phyloP scores from a whole-genome alignment of 345 rosid species.

The Diplotaxis tenuifolia region DNA sequence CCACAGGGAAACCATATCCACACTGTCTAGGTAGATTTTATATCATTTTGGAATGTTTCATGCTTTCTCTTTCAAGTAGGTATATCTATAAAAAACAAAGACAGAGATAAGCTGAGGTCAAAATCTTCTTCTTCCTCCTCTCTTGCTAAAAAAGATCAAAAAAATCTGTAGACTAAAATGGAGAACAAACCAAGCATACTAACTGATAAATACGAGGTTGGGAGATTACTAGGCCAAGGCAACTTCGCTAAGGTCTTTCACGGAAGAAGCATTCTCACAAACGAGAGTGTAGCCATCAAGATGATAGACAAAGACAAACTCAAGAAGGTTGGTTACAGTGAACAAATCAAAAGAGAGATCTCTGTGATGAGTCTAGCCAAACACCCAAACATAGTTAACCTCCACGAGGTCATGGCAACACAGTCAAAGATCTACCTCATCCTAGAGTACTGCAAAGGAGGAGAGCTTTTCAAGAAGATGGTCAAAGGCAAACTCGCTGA shows the following conservation, averaged over 20 bases:
- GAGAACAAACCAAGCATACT: slow-evolving; percentile 70
- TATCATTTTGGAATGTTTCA: not conserved
- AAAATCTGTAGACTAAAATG: slow-evolving; percentile 39
- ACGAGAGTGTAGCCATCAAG: slow-evolving; percentile 68
- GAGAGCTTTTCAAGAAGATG: slow-evolving; percentile 72
- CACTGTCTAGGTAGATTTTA: not conserved
- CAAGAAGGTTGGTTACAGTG: slow-evolving; percentile 51
- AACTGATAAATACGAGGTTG: slow-evolving; percentile 66
- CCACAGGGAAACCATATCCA: slow-evolving; percentile 5
- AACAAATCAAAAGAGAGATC: slow-evolving; percentile 72
- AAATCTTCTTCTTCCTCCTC: slow-evolving; percentile 9
- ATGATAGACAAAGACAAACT: slow-evolving; percentile 73
- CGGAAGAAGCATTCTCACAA: slow-evolving; percentile 53
- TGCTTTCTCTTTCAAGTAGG: not conserved
- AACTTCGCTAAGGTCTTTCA: slow-evolving; percentile 75
- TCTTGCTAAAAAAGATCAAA: not conserved
- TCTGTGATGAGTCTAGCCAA: slow-evolving; percentile 70
- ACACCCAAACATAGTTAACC: slow-evolving; percentile 63
- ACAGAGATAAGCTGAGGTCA: slow-evolving; percentile 20
- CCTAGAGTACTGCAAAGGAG: slow-evolving; percentile 74
- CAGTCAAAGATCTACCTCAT: slow-evolving; percentile 65
- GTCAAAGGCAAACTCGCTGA: slow-evolving; percentile 61
- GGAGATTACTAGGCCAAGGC: slow-evolving; percentile 77
- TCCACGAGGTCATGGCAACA: slow-evolving; percentile 78
- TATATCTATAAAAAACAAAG: not conserved